Evolutionary conservation across 1,139 yeast species (phyloP), one percentile per base, ranked within the genome.

Genomic region (Blastobotrys apis): DNA sequence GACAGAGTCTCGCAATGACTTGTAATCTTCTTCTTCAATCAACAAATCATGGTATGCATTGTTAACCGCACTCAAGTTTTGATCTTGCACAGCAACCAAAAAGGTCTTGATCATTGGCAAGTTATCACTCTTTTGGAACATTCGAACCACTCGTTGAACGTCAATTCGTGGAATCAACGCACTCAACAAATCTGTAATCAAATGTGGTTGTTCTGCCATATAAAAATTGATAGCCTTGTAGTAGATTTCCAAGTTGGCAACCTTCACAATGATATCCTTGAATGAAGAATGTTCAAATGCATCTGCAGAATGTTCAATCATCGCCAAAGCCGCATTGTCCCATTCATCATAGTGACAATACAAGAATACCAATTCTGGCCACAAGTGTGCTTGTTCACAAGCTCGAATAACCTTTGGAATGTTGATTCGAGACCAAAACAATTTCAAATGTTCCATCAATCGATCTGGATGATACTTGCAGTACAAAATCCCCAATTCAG

Each of bases 261-360:
- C 97, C 74, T 92, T 92, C 54, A 87, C 96, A 55, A 94, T 74
- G 47, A 92, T 81, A 64, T 92, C 97, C 73, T 92, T 92, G 75
- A 94, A 92, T 39, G 95, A 84, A 33, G 80, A 71, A 65, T 92
- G 98, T 58, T 94, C 98, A 63, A 92, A 90, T 15, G 96, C 92
- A 57, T 84, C 85, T 51, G 94, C 88, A 3, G 95, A 83, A 64
- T 80, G 88, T 66, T 92, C 96, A 73, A 92, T 92, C 92, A 92
- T 87, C n/a, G 97, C 82, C 66, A 92, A 76, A 34, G 97, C 92
- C 51, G 98, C 98, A 65, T 92, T 92, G 68, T 94, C 99, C 95
- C 97, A 94, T 72, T 94, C 98, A 65, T 92, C 98, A 65, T 92
- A 92, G 67, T 92, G 99, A 63, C 97, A 90, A 71, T 92, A 90